Evolutionary conservation across 2,329 filamentous ascomycete species (phyloP).

Genomic region (Septoria petroselini): DNA sequence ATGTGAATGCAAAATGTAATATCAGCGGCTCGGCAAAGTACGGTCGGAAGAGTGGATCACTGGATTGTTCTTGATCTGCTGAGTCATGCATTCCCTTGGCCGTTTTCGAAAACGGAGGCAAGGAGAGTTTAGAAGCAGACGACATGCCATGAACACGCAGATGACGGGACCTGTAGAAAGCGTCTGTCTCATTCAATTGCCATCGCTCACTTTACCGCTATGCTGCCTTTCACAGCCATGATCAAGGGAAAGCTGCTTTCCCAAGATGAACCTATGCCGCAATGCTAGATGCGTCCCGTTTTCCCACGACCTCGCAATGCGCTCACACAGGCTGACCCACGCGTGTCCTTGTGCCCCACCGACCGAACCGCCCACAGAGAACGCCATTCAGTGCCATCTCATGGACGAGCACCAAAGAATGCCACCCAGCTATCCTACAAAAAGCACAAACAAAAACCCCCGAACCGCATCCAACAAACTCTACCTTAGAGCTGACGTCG

Average conservation of each 20-base stretch:
- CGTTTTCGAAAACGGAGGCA: too few relatives aligned
- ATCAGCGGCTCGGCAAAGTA: background rate
- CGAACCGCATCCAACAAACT: too few relatives aligned
- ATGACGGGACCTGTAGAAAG: background rate
- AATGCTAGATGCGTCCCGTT: slow-evolving; percentile 10
- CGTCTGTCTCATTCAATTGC: background rate
- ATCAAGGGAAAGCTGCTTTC: background rate
- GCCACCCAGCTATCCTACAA: slow-evolving; percentile 17
- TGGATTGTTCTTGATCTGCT: background rate
- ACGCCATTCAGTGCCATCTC: background rate
- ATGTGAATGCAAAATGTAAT: background rate
- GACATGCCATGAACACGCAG: too few relatives aligned
- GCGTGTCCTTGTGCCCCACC: background rate
- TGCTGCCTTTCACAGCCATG: slow-evolving; percentile 7
- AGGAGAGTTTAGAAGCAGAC: too few relatives aligned
- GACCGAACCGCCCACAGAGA: slow-evolving; percentile 1
- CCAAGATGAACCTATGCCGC: slow-evolving; percentile 1
- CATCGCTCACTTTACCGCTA: slow-evolving; percentile 1
- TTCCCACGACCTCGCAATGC: slow-evolving; percentile 10
- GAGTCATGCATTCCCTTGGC: too few relatives aligned
- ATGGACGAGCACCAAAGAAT: slow-evolving; percentile 3
- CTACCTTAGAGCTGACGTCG: background rate
- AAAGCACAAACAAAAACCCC: background rate
- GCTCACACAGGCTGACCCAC: background rate
- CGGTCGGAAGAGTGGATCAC: background rate